Evolutionary conservation across 352 stramenopile species (phyloP).

Genomic region (Globisporangium splendens): DNA sequence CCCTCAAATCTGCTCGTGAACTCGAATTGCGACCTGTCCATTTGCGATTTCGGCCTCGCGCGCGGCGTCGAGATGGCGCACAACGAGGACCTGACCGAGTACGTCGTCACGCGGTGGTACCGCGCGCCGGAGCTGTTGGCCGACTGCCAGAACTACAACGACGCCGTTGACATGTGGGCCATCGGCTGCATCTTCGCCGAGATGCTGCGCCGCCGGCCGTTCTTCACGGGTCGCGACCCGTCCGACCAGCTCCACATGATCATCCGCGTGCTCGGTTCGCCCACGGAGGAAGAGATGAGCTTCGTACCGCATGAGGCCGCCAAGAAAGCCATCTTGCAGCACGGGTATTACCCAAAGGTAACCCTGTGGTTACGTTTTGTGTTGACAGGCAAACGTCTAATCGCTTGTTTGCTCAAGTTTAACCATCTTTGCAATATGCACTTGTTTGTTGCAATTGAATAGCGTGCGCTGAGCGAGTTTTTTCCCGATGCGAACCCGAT

Average conservation of each 20-base stretch:
- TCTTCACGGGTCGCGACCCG: conserved; percentile 80
- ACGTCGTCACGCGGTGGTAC: conserved; percentile 92
- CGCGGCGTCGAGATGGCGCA: conserved; percentile 84
- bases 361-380: background rate
- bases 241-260: conserved; percentile 87
- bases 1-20: conserved; percentile 89
- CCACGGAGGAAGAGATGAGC: conserved; percentile 92
- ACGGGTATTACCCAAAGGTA: conserved; percentile 84
- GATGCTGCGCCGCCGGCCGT: conserved; percentile 94
- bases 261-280: conserved; percentile 91
- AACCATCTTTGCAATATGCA: no score
- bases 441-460: background rate
- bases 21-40: conserved; percentile 87
- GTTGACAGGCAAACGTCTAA: background rate
- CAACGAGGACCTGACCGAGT: conserved; percentile 80
- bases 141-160: conserved; percentile 95
- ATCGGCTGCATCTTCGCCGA: conserved; percentile 99
- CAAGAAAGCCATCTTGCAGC: conserved; percentile 78
- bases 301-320: conserved; percentile 95
- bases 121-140: conserved; percentile 78
- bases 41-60: conserved; percentile 92
- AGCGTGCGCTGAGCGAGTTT: conserved; percentile 76
- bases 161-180: conserved; percentile 95
- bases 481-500: conserved; percentile 82
- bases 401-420: background rate